Evolutionary conservation across 1,139 yeast genomes (phyloP).

Genomic region (Lizanozyma gosingica): DNA sequence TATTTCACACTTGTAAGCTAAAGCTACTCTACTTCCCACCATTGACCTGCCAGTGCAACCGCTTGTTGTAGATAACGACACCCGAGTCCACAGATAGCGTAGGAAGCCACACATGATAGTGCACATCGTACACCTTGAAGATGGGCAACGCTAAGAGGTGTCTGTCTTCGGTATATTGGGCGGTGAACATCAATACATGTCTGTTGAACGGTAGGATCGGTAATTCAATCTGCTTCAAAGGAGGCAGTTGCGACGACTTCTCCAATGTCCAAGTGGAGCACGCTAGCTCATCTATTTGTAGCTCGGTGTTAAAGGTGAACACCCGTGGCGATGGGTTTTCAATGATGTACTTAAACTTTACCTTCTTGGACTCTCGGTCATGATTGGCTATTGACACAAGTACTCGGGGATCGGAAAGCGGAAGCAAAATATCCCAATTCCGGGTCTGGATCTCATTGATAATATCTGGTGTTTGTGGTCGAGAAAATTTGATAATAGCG

Average conservation of each 20-base stretch:
- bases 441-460: slow-evolving; percentile 20
- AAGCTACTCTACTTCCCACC: background rate
- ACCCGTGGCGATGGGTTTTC: slow-evolving; percentile 72
- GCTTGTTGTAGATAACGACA: background rate
- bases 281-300: slow-evolving; percentile 7
- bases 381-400: slow-evolving; percentile 27
- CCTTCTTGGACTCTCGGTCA: slow-evolving; percentile 8
- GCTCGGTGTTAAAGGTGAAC: slow-evolving; percentile 50
- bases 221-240: slow-evolving; percentile 22
- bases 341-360: slow-evolving; percentile 39
- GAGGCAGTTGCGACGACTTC: slow-evolving; percentile 14
- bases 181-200: slow-evolving; percentile 32
- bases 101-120: slow-evolving; percentile 57
- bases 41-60: background rate
- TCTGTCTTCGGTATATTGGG: slow-evolving; percentile 14
- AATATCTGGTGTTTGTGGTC: slow-evolving; percentile 2
- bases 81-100: slow-evolving; percentile 16
- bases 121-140: slow-evolving; percentile 53
- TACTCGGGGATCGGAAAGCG: slow-evolving; percentile 64
- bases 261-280: background rate
- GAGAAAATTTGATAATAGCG: background rate
- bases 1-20: too few relatives aligned
- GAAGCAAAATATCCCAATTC: slow-evolving; percentile 44
- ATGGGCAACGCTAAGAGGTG: slow-evolving; percentile 40
- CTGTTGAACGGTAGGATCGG: slow-evolving; percentile 59